Conservation (phyloP, 2,329 filamentous ascomycete species). For the Graphilbum sp. region DNA sequence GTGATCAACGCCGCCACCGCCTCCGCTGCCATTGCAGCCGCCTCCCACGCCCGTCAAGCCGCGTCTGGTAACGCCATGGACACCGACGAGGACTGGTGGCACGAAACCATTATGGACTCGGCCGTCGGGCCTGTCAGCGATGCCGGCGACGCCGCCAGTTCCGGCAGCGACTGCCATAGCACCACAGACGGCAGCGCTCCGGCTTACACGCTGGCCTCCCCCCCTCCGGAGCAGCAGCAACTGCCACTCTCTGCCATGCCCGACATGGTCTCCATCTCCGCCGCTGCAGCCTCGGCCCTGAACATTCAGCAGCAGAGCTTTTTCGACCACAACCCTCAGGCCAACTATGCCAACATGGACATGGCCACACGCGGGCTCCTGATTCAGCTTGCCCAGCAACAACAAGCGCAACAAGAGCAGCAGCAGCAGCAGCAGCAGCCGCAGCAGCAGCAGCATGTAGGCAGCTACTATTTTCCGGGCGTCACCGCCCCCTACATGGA, state of each 20-base stretch:
- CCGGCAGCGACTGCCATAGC: not conserved
- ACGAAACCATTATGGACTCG: conserved; percentile 5
- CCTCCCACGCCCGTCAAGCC: not conserved
- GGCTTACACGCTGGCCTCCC: too few relatives aligned
- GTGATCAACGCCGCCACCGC: conserved; percentile 6
- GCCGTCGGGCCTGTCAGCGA: conserved; percentile 1
- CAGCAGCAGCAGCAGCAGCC: conserved; percentile 7
- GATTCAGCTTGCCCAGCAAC: conserved; percentile 23
- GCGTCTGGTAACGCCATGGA: conserved; percentile 2
- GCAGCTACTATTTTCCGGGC: conserved; percentile 6
- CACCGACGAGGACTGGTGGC: conserved; percentile 9
- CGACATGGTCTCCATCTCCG: not conserved
- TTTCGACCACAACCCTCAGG: not conserved
- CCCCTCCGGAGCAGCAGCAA: not conserved
- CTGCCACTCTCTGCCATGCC: not conserved
- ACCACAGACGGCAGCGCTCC: too few relatives aligned
- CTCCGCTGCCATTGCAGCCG: not conserved
- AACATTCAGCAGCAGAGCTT: not conserved
- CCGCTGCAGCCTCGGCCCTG: not conserved
- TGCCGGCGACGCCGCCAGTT: not conserved
- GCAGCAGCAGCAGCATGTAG: conserved; percentile 7
- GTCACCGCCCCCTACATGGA: not conserved
- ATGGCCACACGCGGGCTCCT: conserved; percentile 25
- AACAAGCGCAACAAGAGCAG: conserved; percentile 7
- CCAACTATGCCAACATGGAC: conserved; percentile 8